Conservation (phyloP, 805 yeast species). For the Ascoidea asiatica region DNA sequence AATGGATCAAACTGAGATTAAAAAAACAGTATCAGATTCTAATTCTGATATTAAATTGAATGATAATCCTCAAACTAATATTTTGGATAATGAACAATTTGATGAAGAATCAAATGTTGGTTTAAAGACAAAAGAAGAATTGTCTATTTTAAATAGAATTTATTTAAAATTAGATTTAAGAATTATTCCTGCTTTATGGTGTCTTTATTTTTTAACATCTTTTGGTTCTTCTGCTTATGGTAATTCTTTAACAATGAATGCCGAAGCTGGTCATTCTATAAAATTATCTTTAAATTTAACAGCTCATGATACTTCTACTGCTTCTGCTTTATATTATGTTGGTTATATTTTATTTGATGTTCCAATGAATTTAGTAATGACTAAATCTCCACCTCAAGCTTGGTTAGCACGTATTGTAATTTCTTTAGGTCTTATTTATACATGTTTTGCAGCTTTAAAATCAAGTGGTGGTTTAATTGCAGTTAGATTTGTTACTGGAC, state of each 20-base stretch:
- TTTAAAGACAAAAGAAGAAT: slow-evolving; percentile 15
- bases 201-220: slow-evolving; percentile 63
- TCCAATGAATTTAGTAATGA: slow-evolving; percentile 80
- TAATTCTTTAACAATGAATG: slow-evolving; percentile 69
- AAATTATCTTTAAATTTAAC: slow-evolving; percentile 34
- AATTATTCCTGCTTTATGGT: slow-evolving; percentile 76
- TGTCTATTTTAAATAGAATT: slow-evolving; percentile 31
- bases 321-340: slow-evolving; percentile 71
- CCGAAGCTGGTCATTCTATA: slow-evolving; percentile 45
- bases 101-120: neutral
- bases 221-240: slow-evolving; percentile 73
- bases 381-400: slow-evolving; percentile 69
- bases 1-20: too few relatives aligned
- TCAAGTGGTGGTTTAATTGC: slow-evolving; percentile 53
- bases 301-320: slow-evolving; percentile 50
- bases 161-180: slow-evolving; percentile 54
- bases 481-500: slow-evolving; percentile 55
- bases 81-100: neutral
- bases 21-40: too few relatives aligned
- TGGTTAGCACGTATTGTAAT: slow-evolving; percentile 74
- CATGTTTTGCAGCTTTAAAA: slow-evolving; percentile 56
- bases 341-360: slow-evolving; percentile 77
- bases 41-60: too few relatives aligned
- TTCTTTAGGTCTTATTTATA: slow-evolving; percentile 63
- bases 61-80: neutral